Percentiles rank a stretch among this genome's conserved stretches.
These are phyloP conservation scores for sweet orange (Citrus sinensis) DNA, from an alignment of 345 rosid species.

Conservation along the genomic window DNA sequence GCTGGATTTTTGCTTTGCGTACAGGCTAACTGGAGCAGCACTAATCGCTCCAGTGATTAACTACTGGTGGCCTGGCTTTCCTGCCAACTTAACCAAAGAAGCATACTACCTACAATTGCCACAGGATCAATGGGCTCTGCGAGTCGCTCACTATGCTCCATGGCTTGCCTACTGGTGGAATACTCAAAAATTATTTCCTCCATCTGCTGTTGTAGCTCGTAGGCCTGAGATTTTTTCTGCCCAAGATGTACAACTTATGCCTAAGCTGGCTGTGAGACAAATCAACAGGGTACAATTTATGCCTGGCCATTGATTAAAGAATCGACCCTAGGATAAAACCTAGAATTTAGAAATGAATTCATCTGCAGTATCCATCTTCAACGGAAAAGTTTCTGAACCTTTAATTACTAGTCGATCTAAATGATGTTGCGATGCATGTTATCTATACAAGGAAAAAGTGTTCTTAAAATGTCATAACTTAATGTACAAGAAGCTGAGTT, in stretches of 20 bases:
- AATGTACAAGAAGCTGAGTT: background rate
- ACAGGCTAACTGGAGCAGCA: slow-evolving; percentile 55
- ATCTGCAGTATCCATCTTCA: background rate
- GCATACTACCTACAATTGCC: slow-evolving; percentile 28
- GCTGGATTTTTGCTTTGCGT: background rate
- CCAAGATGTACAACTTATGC: slow-evolving; percentile 32
- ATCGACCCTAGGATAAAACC: background rate
- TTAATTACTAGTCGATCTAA: no score
- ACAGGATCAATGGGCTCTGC: slow-evolving; percentile 53
- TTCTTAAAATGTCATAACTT: background rate
- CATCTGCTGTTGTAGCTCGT: slow-evolving; percentile 25
- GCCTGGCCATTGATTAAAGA: background rate
- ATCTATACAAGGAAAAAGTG: background rate
- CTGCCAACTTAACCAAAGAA: slow-evolving; percentile 32
- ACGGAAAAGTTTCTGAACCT: background rate
- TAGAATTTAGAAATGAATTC: background rate
- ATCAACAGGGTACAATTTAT: slow-evolving; percentile 17
- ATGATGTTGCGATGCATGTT: background rate
- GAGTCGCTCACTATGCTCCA: slow-evolving; percentile 47
- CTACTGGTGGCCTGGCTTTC: slow-evolving; percentile 62
- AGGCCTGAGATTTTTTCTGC: slow-evolving; percentile 28
- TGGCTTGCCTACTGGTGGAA: slow-evolving; percentile 64
- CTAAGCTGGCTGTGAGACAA: slow-evolving; percentile 14
- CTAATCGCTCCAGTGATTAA: slow-evolving; percentile 44
- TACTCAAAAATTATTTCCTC: slow-evolving; percentile 47